Evolutionary conservation across 2,329 filamentous ascomycete genomes (phyloP).

Genomic region (Aspergillus thermomutatus): DNA sequence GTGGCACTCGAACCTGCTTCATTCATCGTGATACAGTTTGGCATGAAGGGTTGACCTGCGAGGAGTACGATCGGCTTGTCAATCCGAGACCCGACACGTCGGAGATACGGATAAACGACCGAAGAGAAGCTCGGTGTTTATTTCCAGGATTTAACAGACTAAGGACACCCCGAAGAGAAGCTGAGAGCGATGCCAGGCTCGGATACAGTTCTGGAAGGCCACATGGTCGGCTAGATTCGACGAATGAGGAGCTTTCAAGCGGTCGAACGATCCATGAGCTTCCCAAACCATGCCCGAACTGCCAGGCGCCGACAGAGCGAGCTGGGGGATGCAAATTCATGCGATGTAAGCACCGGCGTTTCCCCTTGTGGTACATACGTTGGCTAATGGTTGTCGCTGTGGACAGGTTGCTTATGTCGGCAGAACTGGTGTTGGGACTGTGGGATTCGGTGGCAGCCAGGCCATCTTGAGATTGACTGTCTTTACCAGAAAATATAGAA

Average conservation of each 20-base stretch:
- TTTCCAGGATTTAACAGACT: not conserved
- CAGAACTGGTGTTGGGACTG: slow-evolving; percentile 20
- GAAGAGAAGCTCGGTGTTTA: not conserved
- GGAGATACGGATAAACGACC: not conserved
- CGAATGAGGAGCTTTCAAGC: slow-evolving; percentile 6
- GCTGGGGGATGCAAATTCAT: slow-evolving; percentile 16
- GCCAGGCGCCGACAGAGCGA: slow-evolving; percentile 9
- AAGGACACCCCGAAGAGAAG: not conserved
- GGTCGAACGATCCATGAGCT: slow-evolving; percentile 5
- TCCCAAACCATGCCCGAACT: slow-evolving; percentile 11
- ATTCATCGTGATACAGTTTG: slow-evolving; percentile 12
- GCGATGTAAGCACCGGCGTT: slow-evolving; percentile 9
- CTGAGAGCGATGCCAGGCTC: not conserved
- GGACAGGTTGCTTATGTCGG: slow-evolving; percentile 11
- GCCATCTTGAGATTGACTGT: slow-evolving; percentile 13
- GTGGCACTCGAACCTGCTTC: slow-evolving; percentile 16
- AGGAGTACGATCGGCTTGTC: slow-evolving; percentile 10
- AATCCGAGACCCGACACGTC: not conserved
- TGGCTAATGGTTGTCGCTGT: slow-evolving; percentile 2
- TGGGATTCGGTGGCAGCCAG: slow-evolving; percentile 8
- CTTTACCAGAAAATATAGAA: not conserved
- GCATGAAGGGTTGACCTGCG: slow-evolving; percentile 17
- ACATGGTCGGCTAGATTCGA: not conserved
- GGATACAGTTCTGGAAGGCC: not conserved
- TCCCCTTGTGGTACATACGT: not conserved